Evolutionary conservation across 2,329 filamentous ascomycete genomes (phyloP).

Genomic region (Fusarium sp.): DNA sequence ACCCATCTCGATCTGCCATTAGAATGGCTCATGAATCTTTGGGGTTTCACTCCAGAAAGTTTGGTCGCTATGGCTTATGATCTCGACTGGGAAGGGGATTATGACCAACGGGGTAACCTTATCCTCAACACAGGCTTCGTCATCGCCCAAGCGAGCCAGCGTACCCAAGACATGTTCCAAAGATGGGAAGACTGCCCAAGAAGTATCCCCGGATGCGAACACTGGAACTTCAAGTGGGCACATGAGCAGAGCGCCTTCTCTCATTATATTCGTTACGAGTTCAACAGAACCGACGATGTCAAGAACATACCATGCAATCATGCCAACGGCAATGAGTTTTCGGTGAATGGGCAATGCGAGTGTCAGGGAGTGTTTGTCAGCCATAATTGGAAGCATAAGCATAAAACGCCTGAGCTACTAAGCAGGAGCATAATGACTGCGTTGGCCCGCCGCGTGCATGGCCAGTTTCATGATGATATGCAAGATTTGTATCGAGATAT

Average conservation of each 20-base stretch:
- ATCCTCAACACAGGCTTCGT: constrained; percentile 47
- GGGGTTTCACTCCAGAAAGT: constrained; percentile 58
- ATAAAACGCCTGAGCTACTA: constrained; percentile 20
- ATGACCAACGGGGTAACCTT: constrained; percentile 49
- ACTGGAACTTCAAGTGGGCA: constrained; percentile 20
- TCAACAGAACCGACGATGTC: constrained; percentile 14
- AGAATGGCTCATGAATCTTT: constrained; percentile 65
- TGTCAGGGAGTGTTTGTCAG: constrained; percentile 22
- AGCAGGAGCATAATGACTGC: constrained; percentile 31
- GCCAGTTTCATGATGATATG: constrained; percentile 15
- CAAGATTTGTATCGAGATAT: background rate
- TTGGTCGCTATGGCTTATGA: constrained; percentile 63
- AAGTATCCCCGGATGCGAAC: constrained; percentile 12
- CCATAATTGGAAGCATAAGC: constrained; percentile 24
- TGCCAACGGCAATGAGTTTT: constrained; percentile 18
- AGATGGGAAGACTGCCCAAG: constrained; percentile 31
- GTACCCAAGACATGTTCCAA: constrained; percentile 43
- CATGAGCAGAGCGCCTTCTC: constrained; percentile 26
- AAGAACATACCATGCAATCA: constrained; percentile 20
- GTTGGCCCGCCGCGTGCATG: constrained; percentile 14
- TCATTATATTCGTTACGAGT: constrained; percentile 24
- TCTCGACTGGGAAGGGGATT: constrained; percentile 57
- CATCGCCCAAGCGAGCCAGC: constrained; percentile 42
- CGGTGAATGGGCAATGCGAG: background rate
- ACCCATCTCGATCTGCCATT: constrained; percentile 60